These are phyloP conservation scores for Triticum monococcum DNA, from an alignment of 176 grass and related monocot genomes.

Conservation along the genomic window DNA sequence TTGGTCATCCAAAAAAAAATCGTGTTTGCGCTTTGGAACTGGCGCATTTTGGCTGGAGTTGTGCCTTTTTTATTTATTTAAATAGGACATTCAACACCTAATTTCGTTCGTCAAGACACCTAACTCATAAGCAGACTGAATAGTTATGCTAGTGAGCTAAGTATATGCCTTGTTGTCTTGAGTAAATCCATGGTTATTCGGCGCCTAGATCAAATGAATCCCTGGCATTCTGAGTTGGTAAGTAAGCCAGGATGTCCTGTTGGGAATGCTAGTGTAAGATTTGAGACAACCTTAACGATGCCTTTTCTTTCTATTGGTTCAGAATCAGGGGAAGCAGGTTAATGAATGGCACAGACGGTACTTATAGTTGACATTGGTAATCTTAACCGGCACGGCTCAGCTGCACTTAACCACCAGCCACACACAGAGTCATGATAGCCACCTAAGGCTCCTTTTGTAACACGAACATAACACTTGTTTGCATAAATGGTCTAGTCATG, in stretches of 20 bases:
- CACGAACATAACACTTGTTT: not conserved
- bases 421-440: not conserved
- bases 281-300: not conserved
- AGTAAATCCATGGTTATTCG: no score
- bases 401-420: not conserved
- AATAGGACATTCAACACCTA: no score
- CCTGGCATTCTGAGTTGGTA: not conserved
- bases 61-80: no score
- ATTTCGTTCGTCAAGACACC: no score
- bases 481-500: not conserved
- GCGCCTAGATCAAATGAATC: not conserved
- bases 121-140: no score
- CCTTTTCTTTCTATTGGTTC: not conserved
- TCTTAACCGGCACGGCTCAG: not conserved
- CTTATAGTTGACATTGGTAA: not conserved
- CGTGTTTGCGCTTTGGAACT: no score
- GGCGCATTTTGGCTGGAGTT: no score
- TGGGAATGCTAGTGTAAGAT: not conserved
- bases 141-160: no score
- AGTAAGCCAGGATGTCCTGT: not conserved
- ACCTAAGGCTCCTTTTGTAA: not conserved
- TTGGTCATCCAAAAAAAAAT: no score
- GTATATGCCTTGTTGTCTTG: no score
- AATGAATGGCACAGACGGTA: not conserved
- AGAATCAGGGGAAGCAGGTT: not conserved